Evolutionary conservation across 2,329 filamentous ascomycete species (phyloP).

Genomic region (Exophiala spinifera): DNA sequence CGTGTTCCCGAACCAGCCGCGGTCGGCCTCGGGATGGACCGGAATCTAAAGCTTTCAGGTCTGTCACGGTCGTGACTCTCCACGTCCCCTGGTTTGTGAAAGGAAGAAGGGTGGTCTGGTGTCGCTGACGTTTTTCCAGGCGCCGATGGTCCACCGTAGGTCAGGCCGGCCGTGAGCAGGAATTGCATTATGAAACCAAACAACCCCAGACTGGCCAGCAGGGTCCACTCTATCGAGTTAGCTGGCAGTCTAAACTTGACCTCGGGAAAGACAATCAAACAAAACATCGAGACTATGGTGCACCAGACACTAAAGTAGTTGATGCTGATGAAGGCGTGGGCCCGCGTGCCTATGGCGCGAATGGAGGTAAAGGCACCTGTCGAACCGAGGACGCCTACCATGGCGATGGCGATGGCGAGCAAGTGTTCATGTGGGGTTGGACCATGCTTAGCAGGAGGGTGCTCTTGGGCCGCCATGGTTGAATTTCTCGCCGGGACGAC

Average conservation of each 20-base stretch:
- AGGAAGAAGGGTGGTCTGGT: background rate
- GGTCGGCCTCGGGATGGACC: constrained; percentile 28
- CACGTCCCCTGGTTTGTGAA: constrained; percentile 10
- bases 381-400: constrained; percentile 74
- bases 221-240: constrained; percentile 59
- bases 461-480: constrained; percentile 16
- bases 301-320: constrained; percentile 77
- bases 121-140: background rate
- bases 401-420: constrained; percentile 65
- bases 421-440: constrained; percentile 63
- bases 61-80: constrained; percentile 3
- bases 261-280: constrained; percentile 56
- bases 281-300: constrained; percentile 62
- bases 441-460: constrained; percentile 23
- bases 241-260: constrained; percentile 57
- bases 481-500: constrained; percentile 32
- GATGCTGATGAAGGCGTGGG: constrained; percentile 78
- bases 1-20: constrained; percentile 36
- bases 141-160: constrained; percentile 61
- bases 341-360: constrained; percentile 73
- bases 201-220: constrained; percentile 65
- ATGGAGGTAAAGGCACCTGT: constrained; percentile 74
- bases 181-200: constrained; percentile 85
- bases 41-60: too few species aligned
- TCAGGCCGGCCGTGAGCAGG: constrained; percentile 72